Base-by-base conservation (phyloP, 148 eudicot genomes). In the Mesembryanthemum crystallinum region DNA sequence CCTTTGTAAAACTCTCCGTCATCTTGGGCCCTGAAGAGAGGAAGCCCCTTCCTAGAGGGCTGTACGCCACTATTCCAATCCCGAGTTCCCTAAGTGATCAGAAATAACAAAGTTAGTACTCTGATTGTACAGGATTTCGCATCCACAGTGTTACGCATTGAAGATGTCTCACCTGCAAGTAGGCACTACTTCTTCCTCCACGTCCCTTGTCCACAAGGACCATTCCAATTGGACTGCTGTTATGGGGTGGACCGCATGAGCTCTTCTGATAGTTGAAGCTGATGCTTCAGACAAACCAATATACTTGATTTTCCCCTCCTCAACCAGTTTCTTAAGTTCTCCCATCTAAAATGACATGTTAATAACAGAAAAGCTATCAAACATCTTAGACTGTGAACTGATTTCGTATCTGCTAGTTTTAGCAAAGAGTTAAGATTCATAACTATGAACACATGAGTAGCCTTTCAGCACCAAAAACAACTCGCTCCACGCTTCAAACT, bases 191-290 rank as follows among this genome's bases (percentile, higher is more conserved):
- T 72, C 74, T n/a, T 55, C 49, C 74, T 72, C 74, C 45, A 72
- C 74, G 3, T 72, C 74, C 29, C 74, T 72, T 21, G 45, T 0
- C 74, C 64, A 72, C 64, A 72, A 52, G 11, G 75, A 72, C 75
- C 64, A 72, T 35, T 72, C 75, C 7, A 72, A 1, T n/a, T 72
- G 75, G 24, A 72, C 47, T 29, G 75, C 64, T 35, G 75, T 72
- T 17, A 72, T 57, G 5, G 75, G 75, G 11, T 72, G 64, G 21
- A 72, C 75, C 9, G 64, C 75, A 35, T 72, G 75, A 8, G 75
- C 64, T 58, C 75, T 72, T 57, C 75, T 72, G 49, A 72, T 72
- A 10, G 75, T 72, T n/a, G 75, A 72, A 72, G 75, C 75, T 10
- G 75, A 72, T 13, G 75, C 75, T 35, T 72, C 75, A 8, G 64